A percentile compares a stretch with the other conserved stretches of the same genome.
These are phyloP conservation scores for Selaginella tamariscina DNA, from an alignment of 75 land plant species.

Conservation along the genomic window DNA sequence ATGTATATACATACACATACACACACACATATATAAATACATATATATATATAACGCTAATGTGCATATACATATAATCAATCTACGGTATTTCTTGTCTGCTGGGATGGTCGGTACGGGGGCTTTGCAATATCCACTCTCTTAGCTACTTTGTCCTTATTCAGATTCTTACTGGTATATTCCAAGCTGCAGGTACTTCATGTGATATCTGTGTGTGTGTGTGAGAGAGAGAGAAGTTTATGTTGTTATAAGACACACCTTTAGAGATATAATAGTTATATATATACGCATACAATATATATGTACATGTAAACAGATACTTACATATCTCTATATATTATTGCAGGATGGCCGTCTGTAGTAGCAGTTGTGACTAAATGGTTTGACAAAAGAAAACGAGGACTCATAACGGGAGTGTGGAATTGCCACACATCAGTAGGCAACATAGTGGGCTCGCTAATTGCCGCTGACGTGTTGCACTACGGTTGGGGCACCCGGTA, in stretches of 20 bases:
- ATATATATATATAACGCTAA: too few species aligned
- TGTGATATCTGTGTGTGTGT: too few species aligned
- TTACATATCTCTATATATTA: too few species aligned
- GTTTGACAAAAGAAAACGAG: slow-evolving; percentile 66
- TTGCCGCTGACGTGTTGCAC: slow-evolving; percentile 43
- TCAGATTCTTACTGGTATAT: slow-evolving; percentile 61
- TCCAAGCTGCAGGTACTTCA: slow-evolving; percentile 71
- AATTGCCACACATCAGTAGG: slow-evolving; percentile 52
- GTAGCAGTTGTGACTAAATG: slow-evolving; percentile 75
- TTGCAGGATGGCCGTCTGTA: slow-evolving; percentile 87
- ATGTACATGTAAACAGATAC: too few species aligned
- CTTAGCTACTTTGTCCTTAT: slow-evolving; percentile 39
- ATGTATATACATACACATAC: too few species aligned
- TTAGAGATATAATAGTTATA: too few species aligned
- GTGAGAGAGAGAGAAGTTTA: too few species aligned
- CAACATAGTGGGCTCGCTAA: slow-evolving; percentile 40
- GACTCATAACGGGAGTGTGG: slow-evolving; percentile 62
- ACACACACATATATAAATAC: too few species aligned
- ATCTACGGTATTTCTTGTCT: slow-evolving; percentile 41
- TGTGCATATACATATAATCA: too few species aligned
- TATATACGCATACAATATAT: too few species aligned
- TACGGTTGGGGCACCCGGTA: slow-evolving; percentile 58
- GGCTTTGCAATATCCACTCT: slow-evolving; percentile 43
- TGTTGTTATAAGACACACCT: too few species aligned
- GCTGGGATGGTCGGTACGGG: slow-evolving; percentile 59